Conservation (phyloP, 805 yeast genomes). For the Tetrapisispora pingtungensis region DNA sequence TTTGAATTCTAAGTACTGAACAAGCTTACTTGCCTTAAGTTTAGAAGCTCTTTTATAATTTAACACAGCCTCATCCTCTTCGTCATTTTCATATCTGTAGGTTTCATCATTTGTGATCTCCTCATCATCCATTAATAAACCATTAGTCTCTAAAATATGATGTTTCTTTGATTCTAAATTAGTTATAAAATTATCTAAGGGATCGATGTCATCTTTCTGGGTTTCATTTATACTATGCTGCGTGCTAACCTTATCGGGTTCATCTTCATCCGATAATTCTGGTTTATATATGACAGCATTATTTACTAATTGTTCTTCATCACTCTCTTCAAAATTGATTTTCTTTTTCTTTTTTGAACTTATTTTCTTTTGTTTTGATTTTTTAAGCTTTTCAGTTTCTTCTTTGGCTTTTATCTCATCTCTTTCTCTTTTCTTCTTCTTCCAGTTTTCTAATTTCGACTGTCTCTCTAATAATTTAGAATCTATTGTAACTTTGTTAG, state of each 20-base stretch:
- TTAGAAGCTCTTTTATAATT: conserved; percentile 31
- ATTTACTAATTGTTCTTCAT: conserved; percentile 12
- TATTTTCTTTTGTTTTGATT: neutral
- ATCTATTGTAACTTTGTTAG: conserved; percentile 3
- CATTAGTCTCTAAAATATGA: conserved; percentile 6
- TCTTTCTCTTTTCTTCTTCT: conserved; percentile 30
- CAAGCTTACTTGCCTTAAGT: conserved; percentile 32
- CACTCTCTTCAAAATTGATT: conserved; percentile 10
- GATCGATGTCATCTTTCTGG: conserved; percentile 28
- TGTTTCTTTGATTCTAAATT: conserved; percentile 5
- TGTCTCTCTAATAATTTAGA: conserved; percentile 24
- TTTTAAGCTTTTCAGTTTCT: neutral
- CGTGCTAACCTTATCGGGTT: neutral
- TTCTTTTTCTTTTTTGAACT: conserved; percentile 2
- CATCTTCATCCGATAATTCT: neutral
- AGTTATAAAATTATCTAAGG: conserved; percentile 40
- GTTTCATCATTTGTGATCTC: conserved; percentile 21
- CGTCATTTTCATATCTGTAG: neutral
- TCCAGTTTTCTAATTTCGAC: conserved; percentile 44
- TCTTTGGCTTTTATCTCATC: conserved; percentile 8
- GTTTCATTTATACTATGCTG: too few relatives aligned
- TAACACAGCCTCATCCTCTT: conserved; percentile 28
- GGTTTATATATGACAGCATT: neutral
- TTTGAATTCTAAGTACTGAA: conserved; percentile 20
- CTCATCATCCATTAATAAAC: conserved; percentile 10